A percentile compares a stretch with the other conserved stretches of the same genome.
These are phyloP conservation scores for Trichosporon sp. DNA, from an alignment of 1,284 basidiomycete species.

Conservation along the genomic window DNA sequence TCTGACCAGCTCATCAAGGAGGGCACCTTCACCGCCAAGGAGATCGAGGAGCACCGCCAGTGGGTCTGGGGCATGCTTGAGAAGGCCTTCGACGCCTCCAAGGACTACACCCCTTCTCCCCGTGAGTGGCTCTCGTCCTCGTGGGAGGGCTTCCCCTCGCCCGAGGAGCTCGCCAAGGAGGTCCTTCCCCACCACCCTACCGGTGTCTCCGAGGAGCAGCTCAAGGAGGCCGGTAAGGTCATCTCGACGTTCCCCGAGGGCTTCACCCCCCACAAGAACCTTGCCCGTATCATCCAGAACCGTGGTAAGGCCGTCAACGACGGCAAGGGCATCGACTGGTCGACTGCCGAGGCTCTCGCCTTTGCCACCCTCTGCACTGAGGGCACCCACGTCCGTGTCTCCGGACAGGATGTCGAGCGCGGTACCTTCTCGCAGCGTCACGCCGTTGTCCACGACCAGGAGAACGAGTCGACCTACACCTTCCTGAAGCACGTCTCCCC, in stretches of 20 bases:
- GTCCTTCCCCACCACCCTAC: conserved; percentile 87
- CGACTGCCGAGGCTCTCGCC: conserved; percentile 97
- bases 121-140: conserved; percentile 97
- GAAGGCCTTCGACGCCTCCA: conserved; percentile 82
- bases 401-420: conserved; percentile 98
- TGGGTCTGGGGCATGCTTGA: conserved; percentile 99
- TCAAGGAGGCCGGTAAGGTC: conserved; percentile 81
- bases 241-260: conserved; percentile 82
- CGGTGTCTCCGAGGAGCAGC: conserved; percentile 74
- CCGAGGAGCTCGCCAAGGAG: conserved; percentile 90
- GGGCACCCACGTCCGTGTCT: conserved; percentile 91
- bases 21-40: conserved; percentile 90
- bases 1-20: conserved; percentile 87
- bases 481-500: conserved; percentile 85
- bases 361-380: conserved; percentile 92
- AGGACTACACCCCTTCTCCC: conserved; percentile 89
- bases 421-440: conserved; percentile 99
- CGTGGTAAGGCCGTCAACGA: conserved; percentile 90
- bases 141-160: conserved; percentile 98
- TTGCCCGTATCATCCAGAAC: conserved; percentile 84
- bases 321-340: conserved; percentile 94
- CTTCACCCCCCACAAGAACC: conserved; percentile 90
- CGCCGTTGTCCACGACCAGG: conserved; percentile 94
- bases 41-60: conserved; percentile 97
- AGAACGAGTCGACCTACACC: conserved; percentile 84